Evolutionary conservation across 768 basidiomycete species (phyloP).

Genomic region (Tricholoma bakamatsutake): DNA sequence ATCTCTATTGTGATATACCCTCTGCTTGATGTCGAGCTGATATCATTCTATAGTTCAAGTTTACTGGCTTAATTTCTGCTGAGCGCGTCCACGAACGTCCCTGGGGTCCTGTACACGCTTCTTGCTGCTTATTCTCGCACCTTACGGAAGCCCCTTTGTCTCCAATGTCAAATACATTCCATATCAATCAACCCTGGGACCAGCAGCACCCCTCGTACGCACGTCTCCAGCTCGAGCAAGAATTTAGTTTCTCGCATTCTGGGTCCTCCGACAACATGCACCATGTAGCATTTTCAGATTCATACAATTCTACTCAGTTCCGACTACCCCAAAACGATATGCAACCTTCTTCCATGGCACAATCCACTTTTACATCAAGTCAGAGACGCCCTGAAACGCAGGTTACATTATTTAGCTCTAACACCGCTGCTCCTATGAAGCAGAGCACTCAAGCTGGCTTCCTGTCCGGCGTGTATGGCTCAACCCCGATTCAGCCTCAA

Average conservation of each 20-base stretch:
- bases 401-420: conserved; percentile 6
- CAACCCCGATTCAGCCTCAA: conserved; percentile 7
- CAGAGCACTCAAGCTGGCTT: conserved; percentile 1
- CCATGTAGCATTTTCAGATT: conserved; percentile 3
- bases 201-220: conserved; percentile 11
- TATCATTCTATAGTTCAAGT: not conserved
- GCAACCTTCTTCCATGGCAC: conserved; percentile 6
- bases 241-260: conserved; percentile 11
- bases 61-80: too few relatives aligned
- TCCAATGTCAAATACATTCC: conserved; percentile 11
- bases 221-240: conserved; percentile 11
- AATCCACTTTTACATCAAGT: conserved; percentile 3
- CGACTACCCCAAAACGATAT: conserved; percentile 6
- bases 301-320: conserved; percentile 11
- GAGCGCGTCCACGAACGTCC: not conserved
- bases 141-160: conserved; percentile 10
- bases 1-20: too few relatives aligned
- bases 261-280: conserved; percentile 8
- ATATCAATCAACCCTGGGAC: conserved; percentile 13
- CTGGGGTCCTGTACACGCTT: conserved; percentile 3
- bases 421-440: not conserved
- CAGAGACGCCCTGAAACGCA: conserved; percentile 4
- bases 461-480: not conserved
- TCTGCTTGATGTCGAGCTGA: not conserved
- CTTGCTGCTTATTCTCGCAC: conserved; percentile 8